Percentiles rank a stretch among this genome's conserved stretches.
Conservation (phyloP, 345 rosid species). For the Pugionium dolabratum region DNA sequence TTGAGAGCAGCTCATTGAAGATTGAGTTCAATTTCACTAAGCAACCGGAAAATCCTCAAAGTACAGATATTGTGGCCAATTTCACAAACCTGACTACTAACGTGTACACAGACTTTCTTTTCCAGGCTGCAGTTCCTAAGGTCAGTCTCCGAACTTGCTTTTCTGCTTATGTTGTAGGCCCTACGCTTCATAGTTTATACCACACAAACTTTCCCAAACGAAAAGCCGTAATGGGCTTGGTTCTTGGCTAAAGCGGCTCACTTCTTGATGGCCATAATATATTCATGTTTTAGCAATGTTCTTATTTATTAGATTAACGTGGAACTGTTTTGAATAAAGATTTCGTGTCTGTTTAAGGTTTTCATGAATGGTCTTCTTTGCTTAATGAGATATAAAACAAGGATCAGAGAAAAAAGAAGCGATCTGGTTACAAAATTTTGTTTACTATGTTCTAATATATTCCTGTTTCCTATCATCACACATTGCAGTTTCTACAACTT, state of each 20-base stretch:
- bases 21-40: slow-evolving; percentile 77
- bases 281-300: neutral
- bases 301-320: too few species aligned
- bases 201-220: neutral
- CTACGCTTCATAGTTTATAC: neutral
- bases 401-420: too few species aligned
- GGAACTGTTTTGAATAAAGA: too few species aligned
- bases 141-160: slow-evolving; percentile 44
- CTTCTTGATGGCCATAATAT: slow-evolving; percentile 3
- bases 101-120: slow-evolving; percentile 73
- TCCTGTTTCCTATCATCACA: slow-evolving; percentile 5
- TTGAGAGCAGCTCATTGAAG: slow-evolving; percentile 76
- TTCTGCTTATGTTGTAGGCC: slow-evolving; percentile 11
- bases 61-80: slow-evolving; percentile 59
- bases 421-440: too few species aligned
- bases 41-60: slow-evolving; percentile 63
- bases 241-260: neutral
- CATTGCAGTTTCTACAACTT: slow-evolving; percentile 84
- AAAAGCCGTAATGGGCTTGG: neutral
- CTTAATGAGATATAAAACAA: too few species aligned
- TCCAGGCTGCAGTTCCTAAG: slow-evolving; percentile 99
- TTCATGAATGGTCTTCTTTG: too few species aligned
- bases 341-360: too few species aligned
- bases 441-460: slow-evolving; percentile 1
- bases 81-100: slow-evolving; percentile 70